Conservation (phyloP, 176 grass and related monocot genomes). For the Saccharum officinarum region DNA sequence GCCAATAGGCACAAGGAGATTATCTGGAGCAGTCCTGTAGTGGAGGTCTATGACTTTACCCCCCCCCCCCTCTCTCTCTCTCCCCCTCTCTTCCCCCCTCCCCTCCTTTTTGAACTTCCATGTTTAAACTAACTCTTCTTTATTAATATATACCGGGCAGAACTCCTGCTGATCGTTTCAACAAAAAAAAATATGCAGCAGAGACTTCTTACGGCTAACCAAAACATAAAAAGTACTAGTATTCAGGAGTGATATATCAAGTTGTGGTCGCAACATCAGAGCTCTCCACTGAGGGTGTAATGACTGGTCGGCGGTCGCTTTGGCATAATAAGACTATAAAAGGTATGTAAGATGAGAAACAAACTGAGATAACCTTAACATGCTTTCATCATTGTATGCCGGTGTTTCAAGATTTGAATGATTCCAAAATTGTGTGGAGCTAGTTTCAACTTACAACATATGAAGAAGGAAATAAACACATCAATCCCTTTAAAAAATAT, state of each 20-base stretch:
- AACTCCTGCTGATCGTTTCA: too few species aligned
- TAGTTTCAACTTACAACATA: neutral
- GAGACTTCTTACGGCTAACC: neutral
- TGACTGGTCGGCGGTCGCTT: neutral
- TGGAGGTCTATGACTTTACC: too few species aligned
- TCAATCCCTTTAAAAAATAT: neutral
- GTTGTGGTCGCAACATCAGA: neutral
- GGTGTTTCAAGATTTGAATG: neutral
- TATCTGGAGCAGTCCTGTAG: too few species aligned
- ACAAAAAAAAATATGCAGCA: neutral
- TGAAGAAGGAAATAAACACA: neutral
- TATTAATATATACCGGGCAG: too few species aligned
- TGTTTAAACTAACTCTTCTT: too few species aligned
- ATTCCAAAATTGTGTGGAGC: neutral
- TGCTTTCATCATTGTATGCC: neutral
- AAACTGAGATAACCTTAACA: neutral
- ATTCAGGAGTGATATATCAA: neutral
- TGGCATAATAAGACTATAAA: neutral
- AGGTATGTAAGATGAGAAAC: neutral
- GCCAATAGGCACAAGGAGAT: too few species aligned
- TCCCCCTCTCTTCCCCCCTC: too few species aligned
- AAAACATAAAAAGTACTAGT: neutral
- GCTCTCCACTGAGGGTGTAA: neutral
- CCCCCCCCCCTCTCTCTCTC: too few species aligned
- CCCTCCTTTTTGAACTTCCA: too few species aligned